These are phyloP conservation scores for Cutaneotrichosporon sp. DNA, from an alignment of 1,284 basidiomycete species.

Conservation along the genomic window DNA sequence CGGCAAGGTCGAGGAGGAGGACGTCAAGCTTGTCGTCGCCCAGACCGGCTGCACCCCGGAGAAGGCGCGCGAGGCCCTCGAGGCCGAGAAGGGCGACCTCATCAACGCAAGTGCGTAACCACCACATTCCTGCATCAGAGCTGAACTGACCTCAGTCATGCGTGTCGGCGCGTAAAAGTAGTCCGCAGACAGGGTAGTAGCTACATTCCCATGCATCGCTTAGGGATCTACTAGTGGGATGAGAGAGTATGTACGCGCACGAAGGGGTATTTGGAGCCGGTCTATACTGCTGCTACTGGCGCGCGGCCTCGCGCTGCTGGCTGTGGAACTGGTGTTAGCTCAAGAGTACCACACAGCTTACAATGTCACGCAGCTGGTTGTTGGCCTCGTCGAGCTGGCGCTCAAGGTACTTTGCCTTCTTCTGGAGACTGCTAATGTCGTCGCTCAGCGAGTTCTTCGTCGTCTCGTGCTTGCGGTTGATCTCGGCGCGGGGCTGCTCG, in stretches of 20 bases:
- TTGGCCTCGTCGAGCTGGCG: constrained; percentile 89
- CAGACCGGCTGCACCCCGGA: constrained; percentile 77
- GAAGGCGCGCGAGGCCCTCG: constrained; percentile 84
- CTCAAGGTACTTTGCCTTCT: constrained; percentile 78
- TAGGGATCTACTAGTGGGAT: constrained; percentile 18
- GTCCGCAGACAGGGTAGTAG: constrained; percentile 8
- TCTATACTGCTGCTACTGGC: background rate
- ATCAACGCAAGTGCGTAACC: constrained; percentile 81
- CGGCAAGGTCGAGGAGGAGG: constrained; percentile 78
- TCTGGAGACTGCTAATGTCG: constrained; percentile 72
- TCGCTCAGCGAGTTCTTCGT: constrained; percentile 79
- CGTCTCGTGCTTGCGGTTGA: constrained; percentile 69
- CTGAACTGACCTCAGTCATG: constrained; percentile 28
- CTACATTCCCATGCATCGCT: constrained; percentile 29
- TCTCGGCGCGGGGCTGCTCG: constrained; percentile 73
- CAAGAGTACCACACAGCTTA: constrained; percentile 52
- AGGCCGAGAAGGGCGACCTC: constrained; percentile 84
- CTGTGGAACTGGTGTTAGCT: constrained; percentile 46
- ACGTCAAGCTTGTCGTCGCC: constrained; percentile 90
- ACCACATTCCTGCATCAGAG: background rate
- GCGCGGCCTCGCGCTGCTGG: constrained; percentile 33
- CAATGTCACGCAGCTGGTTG: constrained; percentile 79
- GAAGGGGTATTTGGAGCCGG: background rate
- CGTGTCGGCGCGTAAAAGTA: constrained; percentile 32
- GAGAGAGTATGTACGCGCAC: background rate